Conservation (phyloP, 306 rosid species). For the Notholithocarpus densiflorus region DNA sequence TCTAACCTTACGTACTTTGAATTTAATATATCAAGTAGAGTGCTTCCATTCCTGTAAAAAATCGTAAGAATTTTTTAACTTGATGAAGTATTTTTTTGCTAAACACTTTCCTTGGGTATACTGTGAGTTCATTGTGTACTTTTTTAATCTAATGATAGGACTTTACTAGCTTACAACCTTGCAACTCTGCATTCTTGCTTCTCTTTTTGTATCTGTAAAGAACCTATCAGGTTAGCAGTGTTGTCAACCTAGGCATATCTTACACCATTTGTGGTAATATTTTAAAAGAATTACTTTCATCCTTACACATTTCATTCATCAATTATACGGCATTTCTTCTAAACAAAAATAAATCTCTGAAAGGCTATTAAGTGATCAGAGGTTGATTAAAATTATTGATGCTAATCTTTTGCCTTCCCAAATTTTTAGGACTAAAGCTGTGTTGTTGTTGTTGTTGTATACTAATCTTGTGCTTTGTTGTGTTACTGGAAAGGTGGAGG, state of each 20-base stretch:
- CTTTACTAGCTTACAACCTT: neutral
- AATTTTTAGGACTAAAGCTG: too few species aligned
- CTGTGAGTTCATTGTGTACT: neutral
- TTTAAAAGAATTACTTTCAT: neutral
- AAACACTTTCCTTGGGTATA: neutral
- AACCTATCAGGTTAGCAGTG: neutral
- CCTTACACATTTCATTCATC: neutral
- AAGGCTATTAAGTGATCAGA: too few species aligned
- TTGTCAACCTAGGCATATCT: neutral
- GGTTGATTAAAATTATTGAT: too few species aligned
- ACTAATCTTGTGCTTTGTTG: too few species aligned
- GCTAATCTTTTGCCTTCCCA: too few species aligned
- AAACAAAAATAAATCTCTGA: too few species aligned
- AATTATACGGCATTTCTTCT: too few species aligned
- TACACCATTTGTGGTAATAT: neutral
- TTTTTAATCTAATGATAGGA: neutral
- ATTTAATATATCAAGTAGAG: neutral
- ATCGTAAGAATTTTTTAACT: neutral
- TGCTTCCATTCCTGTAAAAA: neutral
- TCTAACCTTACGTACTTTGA: neutral
- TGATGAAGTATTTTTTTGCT: neutral
- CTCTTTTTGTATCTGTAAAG: neutral
- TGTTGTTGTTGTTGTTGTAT: too few species aligned
- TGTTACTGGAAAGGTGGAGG: too few species aligned
- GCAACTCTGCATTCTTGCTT: neutral